phyloP scores from a whole-genome alignment of 2,329 filamentous ascomycete genomes.

The Sporothrix phasma region DNA sequence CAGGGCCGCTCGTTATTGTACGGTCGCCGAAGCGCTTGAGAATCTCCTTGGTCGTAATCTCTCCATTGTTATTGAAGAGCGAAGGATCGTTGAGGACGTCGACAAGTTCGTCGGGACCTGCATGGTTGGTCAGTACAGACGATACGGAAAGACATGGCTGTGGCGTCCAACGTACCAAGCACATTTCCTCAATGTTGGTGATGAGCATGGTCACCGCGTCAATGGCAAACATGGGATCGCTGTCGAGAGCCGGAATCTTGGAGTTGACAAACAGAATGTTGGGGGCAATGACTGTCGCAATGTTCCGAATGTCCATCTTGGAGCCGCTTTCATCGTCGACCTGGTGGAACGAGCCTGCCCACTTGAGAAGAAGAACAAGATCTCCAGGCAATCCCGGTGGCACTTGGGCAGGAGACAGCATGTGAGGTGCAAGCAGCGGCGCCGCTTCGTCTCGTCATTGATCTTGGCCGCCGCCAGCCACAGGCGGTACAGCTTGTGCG shows the following conservation, averaged over 20 bases:
- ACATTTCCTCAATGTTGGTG: constrained; percentile 90
- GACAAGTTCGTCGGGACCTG: constrained; percentile 91
- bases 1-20: constrained; percentile 32
- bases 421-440: constrained; percentile 77
- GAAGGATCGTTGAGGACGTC: constrained; percentile 74
- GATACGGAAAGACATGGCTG: background rate
- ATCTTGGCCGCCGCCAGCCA: constrained; percentile 90
- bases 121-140: constrained; percentile 6
- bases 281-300: constrained; percentile 93
- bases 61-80: constrained; percentile 70
- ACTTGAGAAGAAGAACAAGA: constrained; percentile 94
- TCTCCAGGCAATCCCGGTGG: constrained; percentile 88
- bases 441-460: constrained; percentile 66
- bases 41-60: constrained; percentile 95
- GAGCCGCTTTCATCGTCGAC: constrained; percentile 94
- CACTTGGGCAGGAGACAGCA: constrained; percentile 89
- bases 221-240: constrained; percentile 86
- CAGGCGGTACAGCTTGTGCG: constrained; percentile 83
- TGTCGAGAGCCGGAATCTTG: constrained; percentile 60
- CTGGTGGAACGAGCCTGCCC: constrained; percentile 94
- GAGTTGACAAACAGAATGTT: constrained; percentile 74
- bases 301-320: constrained; percentile 98
- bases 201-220: constrained; percentile 88
- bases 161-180: constrained; percentile 63
- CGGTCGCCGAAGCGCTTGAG: constrained; percentile 87